phyloP scores from a whole-genome alignment of 257 asterid genomes.

The Gardenia jasminoides region DNA sequence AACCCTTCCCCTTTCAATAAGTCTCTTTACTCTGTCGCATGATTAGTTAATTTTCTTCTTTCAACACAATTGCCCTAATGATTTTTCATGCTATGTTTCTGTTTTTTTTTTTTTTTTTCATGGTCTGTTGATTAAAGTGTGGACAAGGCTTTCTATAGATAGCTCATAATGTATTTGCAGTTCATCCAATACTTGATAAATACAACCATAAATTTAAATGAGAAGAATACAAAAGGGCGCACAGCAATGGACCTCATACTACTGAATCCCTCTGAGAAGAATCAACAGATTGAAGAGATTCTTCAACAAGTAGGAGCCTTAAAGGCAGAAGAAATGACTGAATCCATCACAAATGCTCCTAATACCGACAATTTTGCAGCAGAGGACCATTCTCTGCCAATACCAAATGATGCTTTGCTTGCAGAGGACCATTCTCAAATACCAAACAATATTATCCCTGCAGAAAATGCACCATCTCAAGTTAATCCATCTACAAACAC shows the following conservation, averaged over 20 bases:
- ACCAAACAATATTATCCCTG: not conserved
- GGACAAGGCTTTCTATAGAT: not conserved
- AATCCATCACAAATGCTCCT: not conserved
- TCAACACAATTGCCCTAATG: no score
- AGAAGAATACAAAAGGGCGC: slow-evolving; percentile 24
- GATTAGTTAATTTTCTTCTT: no score
- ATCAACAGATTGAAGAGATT: slow-evolving; percentile 31
- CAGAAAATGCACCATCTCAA: no score
- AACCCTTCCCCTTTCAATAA: no score
- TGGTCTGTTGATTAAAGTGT: not conserved
- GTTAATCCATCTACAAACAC: not conserved
- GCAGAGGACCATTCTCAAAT: not conserved
- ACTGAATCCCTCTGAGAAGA: slow-evolving; percentile 21
- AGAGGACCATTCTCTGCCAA: not conserved
- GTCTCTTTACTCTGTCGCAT: no score
- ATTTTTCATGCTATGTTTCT: no score
- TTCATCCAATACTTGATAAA: slow-evolving; percentile 27
- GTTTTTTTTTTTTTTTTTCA: no score
- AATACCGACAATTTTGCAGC: not conserved
- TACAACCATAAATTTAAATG: slow-evolving; percentile 21
- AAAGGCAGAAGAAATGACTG: slow-evolving; percentile 4
- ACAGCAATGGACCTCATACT: slow-evolving; percentile 38
- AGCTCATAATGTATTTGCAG: slow-evolving; percentile 15
- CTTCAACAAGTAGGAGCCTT: slow-evolving; percentile 29
- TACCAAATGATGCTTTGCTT: not conserved